phyloP scores from a whole-genome alignment of 1,284 basidiomycete species.

The Fomitopsis schrenkii region DNA sequence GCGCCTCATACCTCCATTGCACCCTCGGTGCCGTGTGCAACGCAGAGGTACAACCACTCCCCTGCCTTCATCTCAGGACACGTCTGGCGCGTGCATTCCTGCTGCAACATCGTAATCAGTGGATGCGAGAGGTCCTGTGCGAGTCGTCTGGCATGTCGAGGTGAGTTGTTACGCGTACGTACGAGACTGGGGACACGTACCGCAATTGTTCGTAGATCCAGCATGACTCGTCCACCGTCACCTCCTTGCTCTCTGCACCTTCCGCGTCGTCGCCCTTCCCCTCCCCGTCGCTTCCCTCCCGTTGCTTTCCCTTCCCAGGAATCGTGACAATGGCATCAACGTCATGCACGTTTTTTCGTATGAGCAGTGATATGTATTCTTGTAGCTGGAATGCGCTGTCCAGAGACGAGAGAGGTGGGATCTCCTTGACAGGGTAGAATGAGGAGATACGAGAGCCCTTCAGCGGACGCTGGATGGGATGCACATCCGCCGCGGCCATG shows the following conservation, averaged over 20 bases:
- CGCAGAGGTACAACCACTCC: conserved; percentile 96
- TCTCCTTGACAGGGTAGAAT: conserved; percentile 68
- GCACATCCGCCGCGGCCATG: background rate
- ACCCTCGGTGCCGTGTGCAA: conserved; percentile 81
- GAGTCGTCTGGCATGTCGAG: conserved; percentile 58
- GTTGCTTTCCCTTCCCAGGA: conserved; percentile 41
- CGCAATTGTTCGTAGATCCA: conserved; percentile 96
- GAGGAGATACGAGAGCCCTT: conserved; percentile 73
- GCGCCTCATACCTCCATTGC: conserved; percentile 57
- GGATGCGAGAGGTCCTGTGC: conserved; percentile 91
- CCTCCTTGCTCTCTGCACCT: conserved; percentile 40
- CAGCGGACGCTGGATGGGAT: conserved; percentile 53
- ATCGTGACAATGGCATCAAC: conserved; percentile 79
- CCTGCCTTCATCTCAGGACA: conserved; percentile 98
- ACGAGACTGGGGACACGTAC: conserved; percentile 38
- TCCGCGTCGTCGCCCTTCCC: conserved; percentile 33
- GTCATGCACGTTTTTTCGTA: conserved; percentile 84
- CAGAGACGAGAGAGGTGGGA: conserved; percentile 65
- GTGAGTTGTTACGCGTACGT: background rate
- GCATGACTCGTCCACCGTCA: conserved; percentile 73
- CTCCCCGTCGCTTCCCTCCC: conserved; percentile 16
- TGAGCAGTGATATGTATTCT: conserved; percentile 89
- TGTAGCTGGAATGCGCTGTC: conserved; percentile 94
- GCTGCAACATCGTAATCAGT: conserved; percentile 81
- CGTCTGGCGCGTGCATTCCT: conserved; percentile 76